Base-by-base conservation (phyloP, 129 eudicot species). In the Solidago caesia region DNA sequence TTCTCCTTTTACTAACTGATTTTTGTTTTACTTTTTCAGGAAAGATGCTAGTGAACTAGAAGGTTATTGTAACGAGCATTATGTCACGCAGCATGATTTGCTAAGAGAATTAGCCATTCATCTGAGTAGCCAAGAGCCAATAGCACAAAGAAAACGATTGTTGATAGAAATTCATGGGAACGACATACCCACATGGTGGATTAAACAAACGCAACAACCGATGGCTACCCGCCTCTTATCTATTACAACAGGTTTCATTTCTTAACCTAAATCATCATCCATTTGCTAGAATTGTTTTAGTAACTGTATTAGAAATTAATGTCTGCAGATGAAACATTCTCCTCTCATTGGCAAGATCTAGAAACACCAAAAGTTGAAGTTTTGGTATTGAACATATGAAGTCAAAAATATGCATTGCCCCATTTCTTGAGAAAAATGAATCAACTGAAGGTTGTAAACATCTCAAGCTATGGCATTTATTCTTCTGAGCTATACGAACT, bases 91-190 rank as follows among this genome's bases (percentile, higher is more conserved):
- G 58, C 92, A 87, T 57, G 92, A 85, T 71, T 66, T 85, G 48
- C 73, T 87, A 44, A 75, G 92, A 72, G 89, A 82, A 44, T 68
- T 85, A 72, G 80, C 81, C 58, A 82, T 85, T 21, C 79, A 82
- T 52, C 52, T 64, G 55, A 79, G 75, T 49, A 75, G 66, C 53
- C 72, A 56, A 58, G 82, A 75, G 14, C 78, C 81, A 2, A 60
- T 84, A 67, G 65, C 78, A 39, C 68, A 77, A 66, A 82, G 85
- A 25, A 64, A 70, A 60, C 80, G 87, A 29, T 44, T 80, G 33
- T 33, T 82, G 11, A 51, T 85, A 10, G 85, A 85, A 59, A 66
- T 85, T 57, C 68, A 62, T 4, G 84, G 75, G 5, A 85, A 84
- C 57, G 59, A 72, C 15, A 16, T 85, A 67, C 85, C 87, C 21